Base-by-base conservation (phyloP, 1,284 basidiomycete species). In the Mycocalia duriaeana region DNA sequence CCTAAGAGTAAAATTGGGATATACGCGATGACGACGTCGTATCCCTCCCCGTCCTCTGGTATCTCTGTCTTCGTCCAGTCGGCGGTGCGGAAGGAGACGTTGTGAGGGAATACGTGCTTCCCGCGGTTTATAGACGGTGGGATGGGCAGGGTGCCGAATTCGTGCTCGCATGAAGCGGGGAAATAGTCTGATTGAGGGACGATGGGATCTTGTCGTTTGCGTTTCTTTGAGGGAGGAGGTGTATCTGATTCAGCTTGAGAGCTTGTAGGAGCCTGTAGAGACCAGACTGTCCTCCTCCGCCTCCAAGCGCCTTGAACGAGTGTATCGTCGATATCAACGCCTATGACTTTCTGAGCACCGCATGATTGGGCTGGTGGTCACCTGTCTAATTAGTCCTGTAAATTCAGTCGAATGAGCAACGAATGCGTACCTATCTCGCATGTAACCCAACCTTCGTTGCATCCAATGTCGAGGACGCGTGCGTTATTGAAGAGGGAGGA, bases 401-500 rank as follows among this genome's bases (percentile, higher is more conserved):
- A 25, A 42, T 24, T 23, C 35, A 35, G 11, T 24, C 9, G 22
- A 20, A 13, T 25, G 13, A 13, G n/a, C 5, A 16, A 16, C 8
- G 31, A 55, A 28, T 48, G 14, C 69, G 40, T 50, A 85, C 89
- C 90, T 31, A 92, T 81, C 61, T 91, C 86, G 56, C 85, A 86
- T 0, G 87, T 85, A 19, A 92, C 80, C 72, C 76, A 80, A 2
- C 90, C 90, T 59, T 89, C 84, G 60, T 92, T 93, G 59, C 87
- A 90, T 2, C 91, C 90, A 0, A 92, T 64, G 59, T 93, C 91
- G 8, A 92, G 72, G 2, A 92, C 82, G 40, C 71, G 67, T 46
- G 76, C 77, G 19, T 64, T 72, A 2, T 50, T 19, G 56, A 91
- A 81, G 24, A 85, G 67, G 3, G 64, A 56, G 3, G 59, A 42